Evolutionary conservation across 495 filamentous ascomycete species (phyloP).

Genomic region (Penicillium ucsense): DNA sequence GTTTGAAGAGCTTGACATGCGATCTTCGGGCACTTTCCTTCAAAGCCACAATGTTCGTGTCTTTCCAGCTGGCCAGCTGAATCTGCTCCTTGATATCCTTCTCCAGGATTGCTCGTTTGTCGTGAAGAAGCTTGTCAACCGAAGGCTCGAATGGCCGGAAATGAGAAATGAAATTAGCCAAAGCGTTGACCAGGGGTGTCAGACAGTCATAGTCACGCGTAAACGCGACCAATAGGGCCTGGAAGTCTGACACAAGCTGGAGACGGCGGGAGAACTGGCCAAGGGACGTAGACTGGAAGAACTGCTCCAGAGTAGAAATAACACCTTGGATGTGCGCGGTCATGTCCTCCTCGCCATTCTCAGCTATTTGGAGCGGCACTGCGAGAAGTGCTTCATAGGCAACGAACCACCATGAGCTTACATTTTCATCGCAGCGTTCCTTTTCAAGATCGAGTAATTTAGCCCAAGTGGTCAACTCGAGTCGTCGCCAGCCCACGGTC

Average conservation of each 20-base stretch:
- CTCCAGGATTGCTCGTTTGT: constrained; percentile 59
- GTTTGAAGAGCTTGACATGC: constrained; percentile 82
- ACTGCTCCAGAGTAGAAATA: constrained; percentile 59
- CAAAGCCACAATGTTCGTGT: constrained; percentile 84
- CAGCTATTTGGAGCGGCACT: constrained; percentile 53
- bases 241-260: constrained; percentile 61
- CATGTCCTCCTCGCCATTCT: constrained; percentile 45
- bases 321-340: constrained; percentile 54
- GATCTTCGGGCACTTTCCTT: constrained; percentile 81
- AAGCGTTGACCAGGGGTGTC: constrained; percentile 39
- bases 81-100: constrained; percentile 83
- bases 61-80: constrained; percentile 87
- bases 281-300: constrained; percentile 61
- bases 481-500: constrained; percentile 76
- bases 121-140: constrained; percentile 50
- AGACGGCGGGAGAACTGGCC: constrained; percentile 74
- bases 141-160: constrained; percentile 57
- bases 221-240: constrained; percentile 39
- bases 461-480: constrained; percentile 88
- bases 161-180: constrained; percentile 69
- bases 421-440: constrained; percentile 60
- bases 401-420: constrained; percentile 92
- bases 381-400: constrained; percentile 82
- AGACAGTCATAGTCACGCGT: constrained; percentile 45
- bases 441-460: constrained; percentile 80